Base-by-base conservation (phyloP, 352 stramenopile species). In the Pythium myriotylum region DNA sequence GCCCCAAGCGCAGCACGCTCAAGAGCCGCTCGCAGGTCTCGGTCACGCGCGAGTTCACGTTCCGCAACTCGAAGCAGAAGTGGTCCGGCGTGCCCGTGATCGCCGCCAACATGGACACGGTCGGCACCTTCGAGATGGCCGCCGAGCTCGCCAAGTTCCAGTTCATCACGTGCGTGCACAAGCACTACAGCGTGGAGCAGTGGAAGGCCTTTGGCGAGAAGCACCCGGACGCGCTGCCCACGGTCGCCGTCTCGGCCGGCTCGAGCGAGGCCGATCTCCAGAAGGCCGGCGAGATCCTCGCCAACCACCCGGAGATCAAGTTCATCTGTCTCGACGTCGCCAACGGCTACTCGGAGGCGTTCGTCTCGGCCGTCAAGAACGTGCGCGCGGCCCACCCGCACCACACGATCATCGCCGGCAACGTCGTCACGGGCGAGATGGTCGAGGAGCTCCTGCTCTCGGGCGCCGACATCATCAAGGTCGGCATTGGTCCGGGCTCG, bases 341-440 rank as follows among this genome's bases (percentile, higher is more conserved):
- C 53, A 92, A 97, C 69, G 88, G 87, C 40, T 95, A 94, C 66
- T 95, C 81, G 49, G 91, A 94, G 66, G 75, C 74, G 57, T 96
- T 96, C 70, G 86, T 96, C 1, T 69, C 92, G n/a, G 80, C 80
- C 19, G 86, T 96, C 12, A 79, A 82, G 32, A 78, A 62, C 32
- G 78, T 88, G 14, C 81, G 85, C 47, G 50, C 57, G 2, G 42
- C 65, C 0, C 88, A 90, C 64, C 86, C 88, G 3, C 65, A 76
- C 26, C 84, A 92, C 76, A 93, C 82, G 19, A 96, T 97, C 73
- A 95, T 97, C 66, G 91, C 91, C 1, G 91, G 91, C 23, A 97
- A 97, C 65, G 91, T 97, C 4, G 90, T 97, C 35, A 97, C 91
- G 4, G 85, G 89, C 20, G 91, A 97, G 59, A 97, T 97, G 91